Conservation (phyloP, 2,329 filamentous ascomycete genomes). For the Lecanoromycetidae sp. region DNA sequence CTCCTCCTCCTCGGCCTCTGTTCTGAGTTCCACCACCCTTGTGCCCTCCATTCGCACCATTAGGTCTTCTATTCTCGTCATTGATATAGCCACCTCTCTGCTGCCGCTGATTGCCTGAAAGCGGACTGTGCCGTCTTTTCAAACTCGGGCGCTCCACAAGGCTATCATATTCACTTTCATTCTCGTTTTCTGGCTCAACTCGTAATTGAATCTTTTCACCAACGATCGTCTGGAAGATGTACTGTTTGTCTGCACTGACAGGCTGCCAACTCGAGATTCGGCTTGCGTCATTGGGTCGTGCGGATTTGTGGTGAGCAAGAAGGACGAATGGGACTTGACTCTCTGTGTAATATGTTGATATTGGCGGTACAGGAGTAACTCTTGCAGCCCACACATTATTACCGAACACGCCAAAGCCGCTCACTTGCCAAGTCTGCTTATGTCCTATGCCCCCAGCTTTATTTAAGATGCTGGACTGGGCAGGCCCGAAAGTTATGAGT, state of each 20-base stretch:
- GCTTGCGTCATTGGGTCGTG: constrained; percentile 64
- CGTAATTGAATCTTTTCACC: constrained; percentile 75
- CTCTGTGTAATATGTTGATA: constrained; percentile 62
- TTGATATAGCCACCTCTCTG: constrained; percentile 4
- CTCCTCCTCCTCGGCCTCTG: constrained; percentile 7
- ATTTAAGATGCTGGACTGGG: constrained; percentile 57
- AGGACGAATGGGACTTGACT: constrained; percentile 69
- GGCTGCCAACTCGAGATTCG: constrained; percentile 78
- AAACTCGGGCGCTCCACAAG: constrained; percentile 47
- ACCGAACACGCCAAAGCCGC: constrained; percentile 60
- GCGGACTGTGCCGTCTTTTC: constrained; percentile 36
- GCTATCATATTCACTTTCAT: constrained; percentile 49
- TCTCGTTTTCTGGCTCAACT: constrained; percentile 59
- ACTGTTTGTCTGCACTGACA: constrained; percentile 55
- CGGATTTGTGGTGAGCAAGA: constrained; percentile 63
- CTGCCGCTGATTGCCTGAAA: not conserved
- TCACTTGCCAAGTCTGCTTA: constrained; percentile 74
- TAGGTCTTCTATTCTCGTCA: constrained; percentile 17
- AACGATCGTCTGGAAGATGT: constrained; percentile 71
- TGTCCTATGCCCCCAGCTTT: constrained; percentile 80
- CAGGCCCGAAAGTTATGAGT: constrained; percentile 70
- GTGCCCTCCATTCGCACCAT: constrained; percentile 4
- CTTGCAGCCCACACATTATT: constrained; percentile 71
- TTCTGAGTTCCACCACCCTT: constrained; percentile 11
- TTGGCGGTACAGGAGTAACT: constrained; percentile 58